Base-by-base conservation (phyloP, 208 protist genomes). In the Sergeia podlipaevii region DNA sequence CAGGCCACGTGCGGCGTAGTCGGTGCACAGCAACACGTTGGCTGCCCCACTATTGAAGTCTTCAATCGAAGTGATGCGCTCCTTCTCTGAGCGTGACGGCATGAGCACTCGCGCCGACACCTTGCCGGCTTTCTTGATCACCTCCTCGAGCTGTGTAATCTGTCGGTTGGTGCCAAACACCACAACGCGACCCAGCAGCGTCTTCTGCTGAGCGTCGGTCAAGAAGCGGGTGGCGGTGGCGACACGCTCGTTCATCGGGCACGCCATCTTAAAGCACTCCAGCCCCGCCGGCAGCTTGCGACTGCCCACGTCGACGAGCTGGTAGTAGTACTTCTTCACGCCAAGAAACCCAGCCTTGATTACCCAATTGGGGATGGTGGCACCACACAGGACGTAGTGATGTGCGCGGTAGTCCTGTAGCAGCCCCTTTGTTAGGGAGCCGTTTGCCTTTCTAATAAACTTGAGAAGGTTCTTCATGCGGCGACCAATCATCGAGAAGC, bases 11-110 rank as follows among this genome's bases (percentile, higher is more conserved):
- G 96, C 93, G 7, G 93, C 93, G 50, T 93, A 48, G 58, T 92
- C 97, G 21, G 97, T 99, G 65, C 93, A 97, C 13, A 99, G 78
- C 32, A 99, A 51, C n/a, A 98, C 74, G 29, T 74, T 70, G 20
- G 72, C 71, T 3, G 57, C 56, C 15, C 74, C 65, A 36, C 54
- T 48, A 49, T 93, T 93, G 63, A 96, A 97, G 51, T 91, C 82
- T 45, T 86, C 67, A 24, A 97, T 74, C 8, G 86, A 80, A 2
- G 65, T 44, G 52, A 93, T 75, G 29, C 91, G 85, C 48, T 96
- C 87, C 18, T 58, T 21, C 58, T 92, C 84, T 49, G 78, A 65
- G 43, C 74, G 60, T 15, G 55, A 46, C 7, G 74, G 26, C 13
- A 64, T 84, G 39, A 95, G 67, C 15, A 60, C 56, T 17, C 80